Evolutionary conservation across 208 protist genomes (phyloP), one percentile per base, ranked within the genome.

Genomic region (Zelonia costaricensis): DNA sequence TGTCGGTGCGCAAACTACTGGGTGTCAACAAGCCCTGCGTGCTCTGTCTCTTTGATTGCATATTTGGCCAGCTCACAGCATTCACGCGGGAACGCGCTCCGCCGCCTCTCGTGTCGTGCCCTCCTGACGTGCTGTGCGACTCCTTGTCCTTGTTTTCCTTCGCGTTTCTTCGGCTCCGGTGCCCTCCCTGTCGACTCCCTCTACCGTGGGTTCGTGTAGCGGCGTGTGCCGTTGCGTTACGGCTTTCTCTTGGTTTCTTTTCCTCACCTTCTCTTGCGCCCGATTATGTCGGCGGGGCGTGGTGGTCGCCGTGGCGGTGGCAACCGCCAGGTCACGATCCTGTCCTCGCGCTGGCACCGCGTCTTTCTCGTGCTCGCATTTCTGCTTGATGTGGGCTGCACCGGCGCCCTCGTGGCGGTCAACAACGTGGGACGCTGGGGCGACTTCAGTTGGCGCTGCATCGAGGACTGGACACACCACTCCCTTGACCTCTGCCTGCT

Each of bases 401-500:
- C 53, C 8, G 25, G 57, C 5, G 58, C 30, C 0, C 54, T 69
- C 0, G 36, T 75, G 30, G 27, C 47, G 12, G 36, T 69, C 15
- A 66, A 25, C 18, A 62, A 62, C 20, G 25, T 30, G 6, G 59
- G 62, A 12, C 33, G 65, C 18, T 59, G 62, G 35, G 9, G 23
- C 27, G 6, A 36, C 7, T 30, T 82, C 15, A 53, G 13, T 28
- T 82, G 69, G 60, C 2, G 22, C 22, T 58, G 56, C 45, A 2
- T 76, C 28, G 15, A 0, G 5, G 56, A 66, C 69, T 77, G 63
- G 64, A 23, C 52, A 12, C 45, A 65, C 20, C 36, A 62, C 39
- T 40, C 62, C 13, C 45, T 46, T 12, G 63, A 76, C 35, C 35
- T 77, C 3, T 61, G 68, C 42, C 56, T 64, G 23, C 65, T 77